Evolutionary conservation across 768 basidiomycete genomes (phyloP).

Genomic region (Podaxis sp.): DNA sequence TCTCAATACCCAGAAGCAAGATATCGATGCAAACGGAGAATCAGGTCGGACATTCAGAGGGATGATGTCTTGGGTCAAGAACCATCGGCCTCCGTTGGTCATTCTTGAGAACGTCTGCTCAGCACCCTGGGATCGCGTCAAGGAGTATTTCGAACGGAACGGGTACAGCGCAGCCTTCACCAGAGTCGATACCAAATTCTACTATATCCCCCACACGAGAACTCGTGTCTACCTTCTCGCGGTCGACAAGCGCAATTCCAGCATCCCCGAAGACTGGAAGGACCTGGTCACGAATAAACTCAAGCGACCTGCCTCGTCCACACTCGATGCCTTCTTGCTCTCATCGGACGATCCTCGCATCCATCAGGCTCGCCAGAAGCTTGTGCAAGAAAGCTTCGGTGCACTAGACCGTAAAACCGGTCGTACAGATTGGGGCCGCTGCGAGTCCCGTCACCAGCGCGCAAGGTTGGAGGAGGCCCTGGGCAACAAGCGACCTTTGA

Average conservation of each 20-base stretch:
- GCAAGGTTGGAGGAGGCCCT: constrained; percentile 82
- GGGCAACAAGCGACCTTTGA: constrained; percentile 82
- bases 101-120: constrained; percentile 93
- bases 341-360: constrained; percentile 90
- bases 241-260: constrained; percentile 60
- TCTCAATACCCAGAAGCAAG: constrained; percentile 90
- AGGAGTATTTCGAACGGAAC: constrained; percentile 68
- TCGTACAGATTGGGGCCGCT: constrained; percentile 87
- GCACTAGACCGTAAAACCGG: constrained; percentile 68
- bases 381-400: constrained; percentile 67
- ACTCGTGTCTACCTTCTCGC: constrained; percentile 88
- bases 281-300: constrained; percentile 58
- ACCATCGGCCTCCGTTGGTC: constrained; percentile 86
- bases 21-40: constrained; percentile 86
- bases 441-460: constrained; percentile 89
- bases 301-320: constrained; percentile 82
- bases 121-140: constrained; percentile 85
- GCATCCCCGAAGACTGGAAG: constrained; percentile 70
- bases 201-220: constrained; percentile 94
- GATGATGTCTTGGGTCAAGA: constrained; percentile 91
- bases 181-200: constrained; percentile 83
- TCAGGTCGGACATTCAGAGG: constrained; percentile 93
- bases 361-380: constrained; percentile 82
- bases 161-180: constrained; percentile 72
- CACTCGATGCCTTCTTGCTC: constrained; percentile 89